Percentiles rank a stretch among this genome's conserved stretches.
Conservation (phyloP, 805 yeast species). For the Nakazawaea populi region DNA sequence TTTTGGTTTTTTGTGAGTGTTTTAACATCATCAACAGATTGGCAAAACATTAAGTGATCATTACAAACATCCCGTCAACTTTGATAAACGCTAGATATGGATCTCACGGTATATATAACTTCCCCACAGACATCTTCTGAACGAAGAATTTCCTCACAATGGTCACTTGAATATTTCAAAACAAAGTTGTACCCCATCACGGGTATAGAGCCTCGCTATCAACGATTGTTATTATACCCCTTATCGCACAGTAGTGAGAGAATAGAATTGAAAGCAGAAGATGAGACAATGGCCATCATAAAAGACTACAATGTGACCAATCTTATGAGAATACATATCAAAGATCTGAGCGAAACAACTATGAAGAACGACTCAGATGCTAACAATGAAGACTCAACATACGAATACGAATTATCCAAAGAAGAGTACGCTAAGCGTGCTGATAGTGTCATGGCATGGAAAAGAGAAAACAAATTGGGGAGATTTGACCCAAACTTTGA, state of each 20-base stretch:
- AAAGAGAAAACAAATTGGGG: conserved; percentile 61
- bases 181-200: conserved; percentile 60
- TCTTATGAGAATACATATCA: conserved; percentile 49
- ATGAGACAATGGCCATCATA: conserved; percentile 17
- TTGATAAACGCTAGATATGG: conserved; percentile 14
- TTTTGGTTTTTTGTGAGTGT: background rate
- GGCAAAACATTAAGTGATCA: too few relatives aligned
- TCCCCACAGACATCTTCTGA: conserved; percentile 68
- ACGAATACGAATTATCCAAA: conserved; percentile 44
- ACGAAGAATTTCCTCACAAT: conserved; percentile 54
- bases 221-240: conserved; percentile 42
- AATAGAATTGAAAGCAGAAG: conserved; percentile 17
- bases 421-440: conserved; percentile 54
- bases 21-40: background rate
- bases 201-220: conserved; percentile 61
- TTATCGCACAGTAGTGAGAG: conserved; percentile 30
- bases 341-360: conserved; percentile 48
- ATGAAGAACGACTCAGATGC: conserved; percentile 24
- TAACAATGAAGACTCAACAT: conserved; percentile 26
- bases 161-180: conserved; percentile 52
- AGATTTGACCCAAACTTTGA: conserved; percentile 55
- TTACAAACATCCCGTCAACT: background rate
- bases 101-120: conserved; percentile 52
- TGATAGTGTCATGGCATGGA: conserved; percentile 75
- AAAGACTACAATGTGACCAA: conserved; percentile 26